Evolutionary conservation across 2,329 filamentous ascomycete species (phyloP).

Genomic region (Xylariales sp.): DNA sequence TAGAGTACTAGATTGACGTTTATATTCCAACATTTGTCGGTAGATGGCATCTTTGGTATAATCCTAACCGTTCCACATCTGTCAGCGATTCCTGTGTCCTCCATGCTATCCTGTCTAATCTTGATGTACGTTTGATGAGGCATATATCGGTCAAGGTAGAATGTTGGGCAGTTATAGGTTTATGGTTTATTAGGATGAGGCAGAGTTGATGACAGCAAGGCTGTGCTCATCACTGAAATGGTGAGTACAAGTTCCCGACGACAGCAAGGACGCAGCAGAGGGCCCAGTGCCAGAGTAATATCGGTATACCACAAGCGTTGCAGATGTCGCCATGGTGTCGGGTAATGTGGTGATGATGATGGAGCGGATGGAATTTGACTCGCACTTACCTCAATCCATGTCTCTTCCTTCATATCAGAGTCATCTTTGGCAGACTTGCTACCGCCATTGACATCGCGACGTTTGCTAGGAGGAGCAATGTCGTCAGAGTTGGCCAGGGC

Average conservation of each 20-base stretch:
- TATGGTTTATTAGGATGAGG: slow-evolving; percentile 12
- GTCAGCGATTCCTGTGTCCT: slow-evolving; percentile 28
- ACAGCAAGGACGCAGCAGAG: slow-evolving; percentile 4
- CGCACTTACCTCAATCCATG: slow-evolving; percentile 61
- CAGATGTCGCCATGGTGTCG: not conserved
- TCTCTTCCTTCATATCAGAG: slow-evolving; percentile 53
- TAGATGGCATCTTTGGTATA: slow-evolving; percentile 96
- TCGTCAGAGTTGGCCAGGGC: slow-evolving; percentile 77
- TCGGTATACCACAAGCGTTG: not conserved
- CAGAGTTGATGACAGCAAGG: slow-evolving; percentile 22
- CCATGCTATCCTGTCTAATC: slow-evolving; percentile 19
- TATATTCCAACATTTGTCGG: slow-evolving; percentile 97
- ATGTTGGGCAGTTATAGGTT: slow-evolving; percentile 18
- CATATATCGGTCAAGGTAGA: slow-evolving; percentile 19
- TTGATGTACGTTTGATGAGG: slow-evolving; percentile 24
- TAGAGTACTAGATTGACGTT: slow-evolving; percentile 77
- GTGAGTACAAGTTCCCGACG: slow-evolving; percentile 27
- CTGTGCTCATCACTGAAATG: slow-evolving; percentile 28
- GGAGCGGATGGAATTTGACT: slow-evolving; percentile 14
- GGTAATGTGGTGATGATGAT: slow-evolving; percentile 13
- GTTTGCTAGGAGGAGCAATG: slow-evolving; percentile 82
- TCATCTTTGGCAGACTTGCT: slow-evolving; percentile 52
- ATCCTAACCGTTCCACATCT: slow-evolving; percentile 52
- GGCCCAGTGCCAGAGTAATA: not conserved
- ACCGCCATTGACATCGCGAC: slow-evolving; percentile 81